Base-by-base conservation (phyloP, 176 grass and related monocot genomes). In the Zoysia japonica region DNA sequence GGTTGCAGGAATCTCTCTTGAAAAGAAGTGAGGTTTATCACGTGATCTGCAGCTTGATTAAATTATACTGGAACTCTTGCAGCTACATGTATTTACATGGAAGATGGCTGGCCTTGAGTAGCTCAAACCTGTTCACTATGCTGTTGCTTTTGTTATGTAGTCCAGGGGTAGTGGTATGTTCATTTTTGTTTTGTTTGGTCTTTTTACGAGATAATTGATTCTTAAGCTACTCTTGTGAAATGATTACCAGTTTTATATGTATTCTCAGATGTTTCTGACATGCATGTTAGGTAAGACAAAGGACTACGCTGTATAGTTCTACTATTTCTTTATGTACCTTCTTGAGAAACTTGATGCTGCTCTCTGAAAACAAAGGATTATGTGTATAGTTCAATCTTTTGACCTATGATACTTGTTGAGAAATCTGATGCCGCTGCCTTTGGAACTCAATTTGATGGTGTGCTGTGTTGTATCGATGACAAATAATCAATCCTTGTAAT, bases 161-260 rank as follows among this genome's bases (percentile, higher is more conserved):
- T 72, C 74, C 44, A 81, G 70, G 60, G 45, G 37, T 85, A 85
- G 78, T 67, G 67, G 78, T 82, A 78, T 78, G 73, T 82, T 71
- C 38, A 46, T 59, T 76, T 84, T 63, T 85, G 1, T 85, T 85
- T 76, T 85, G 60, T 77, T 85, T 85, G 67, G 43, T 49, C 64
- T 61, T 89, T 39, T 46, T 68, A 78, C 16, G 52, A 85, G 77
- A 85, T 54, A 83, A 81, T 61, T 89, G 81, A 72, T 81, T 81
- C 49, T 61, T 88, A 89, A 81, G 50, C 66, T 81, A 67, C 82
- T 72, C 46, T 35, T 85, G 78, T 81, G 78, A 47, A 67, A 78
- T 71, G 71, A 71, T 77, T 76, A 80, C 44, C 72, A 57, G 51
- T 77, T 81, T 52, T 81, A 85, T 81, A 85, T 89, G 87, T 89